Conservation (phyloP, 1,284 basidiomycete species). For the Cryptococcus maquisensis region DNA sequence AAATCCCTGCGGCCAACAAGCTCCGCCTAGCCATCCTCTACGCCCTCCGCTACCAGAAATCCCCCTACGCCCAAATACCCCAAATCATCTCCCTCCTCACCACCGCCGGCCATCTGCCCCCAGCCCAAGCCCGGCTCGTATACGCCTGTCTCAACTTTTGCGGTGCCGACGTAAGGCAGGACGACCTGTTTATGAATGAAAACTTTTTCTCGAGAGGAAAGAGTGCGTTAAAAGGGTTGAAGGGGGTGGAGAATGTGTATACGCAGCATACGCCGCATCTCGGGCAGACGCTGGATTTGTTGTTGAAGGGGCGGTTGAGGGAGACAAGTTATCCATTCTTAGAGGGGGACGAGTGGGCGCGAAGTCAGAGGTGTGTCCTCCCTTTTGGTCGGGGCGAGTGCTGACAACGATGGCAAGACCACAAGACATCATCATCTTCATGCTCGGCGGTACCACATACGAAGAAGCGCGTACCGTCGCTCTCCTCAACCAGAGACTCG, state of each 20-base stretch:
- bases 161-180: constrained; percentile 92
- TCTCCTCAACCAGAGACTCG: constrained; percentile 74
- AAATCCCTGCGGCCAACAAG: constrained; percentile 73
- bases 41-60: constrained; percentile 91
- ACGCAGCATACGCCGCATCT: constrained; percentile 96
- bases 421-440: constrained; percentile 90
- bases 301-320: constrained; percentile 79
- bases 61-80: constrained; percentile 76
- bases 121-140: constrained; percentile 82
- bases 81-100: constrained; percentile 77
- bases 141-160: constrained; percentile 91
- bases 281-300: constrained; percentile 81
- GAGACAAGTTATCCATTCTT: constrained; percentile 90
- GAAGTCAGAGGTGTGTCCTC: constrained; percentile 36
- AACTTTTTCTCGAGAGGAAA: constrained; percentile 91
- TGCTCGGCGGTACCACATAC: constrained; percentile 90
- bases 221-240: constrained; percentile 89
- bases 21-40: constrained; percentile 90
- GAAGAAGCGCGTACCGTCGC: constrained; percentile 82
- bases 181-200: constrained; percentile 95
- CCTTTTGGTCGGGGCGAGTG: not conserved
- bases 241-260: constrained; percentile 99
- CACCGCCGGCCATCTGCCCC: constrained; percentile 66
- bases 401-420: constrained; percentile 52
- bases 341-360: constrained; percentile 56